phyloP scores from a whole-genome alignment of 148 eudicot genomes.

The Chenopodium formosanum region DNA sequence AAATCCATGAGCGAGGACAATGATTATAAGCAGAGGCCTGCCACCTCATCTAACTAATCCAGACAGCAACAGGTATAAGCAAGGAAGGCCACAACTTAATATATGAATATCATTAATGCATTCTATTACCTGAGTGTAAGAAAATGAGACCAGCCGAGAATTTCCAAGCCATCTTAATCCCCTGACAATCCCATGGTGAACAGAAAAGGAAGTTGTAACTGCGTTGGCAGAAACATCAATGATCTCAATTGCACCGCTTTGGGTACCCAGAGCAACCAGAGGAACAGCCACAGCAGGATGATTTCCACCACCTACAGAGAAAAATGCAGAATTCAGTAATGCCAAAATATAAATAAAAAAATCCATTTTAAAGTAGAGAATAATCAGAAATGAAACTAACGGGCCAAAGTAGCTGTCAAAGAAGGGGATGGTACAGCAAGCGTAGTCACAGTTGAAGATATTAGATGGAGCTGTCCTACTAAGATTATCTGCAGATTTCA shows the following conservation, averaged over 20 bases:
- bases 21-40: background rate
- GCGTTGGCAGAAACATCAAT: slow-evolving; percentile 93
- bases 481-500: slow-evolving; percentile 60
- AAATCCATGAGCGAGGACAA: slow-evolving; percentile 4
- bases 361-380: slow-evolving; percentile 13
- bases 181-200: slow-evolving; percentile 71
- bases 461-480: slow-evolving; percentile 96
- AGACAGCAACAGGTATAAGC: background rate
- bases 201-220: slow-evolving; percentile 77
- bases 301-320: slow-evolving; percentile 88
- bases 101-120: background rate
- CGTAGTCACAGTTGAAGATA: slow-evolving; percentile 87
- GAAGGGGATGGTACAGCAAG: slow-evolving; percentile 99
- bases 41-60: slow-evolving; percentile 11
- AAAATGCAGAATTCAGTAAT: slow-evolving; percentile 23
- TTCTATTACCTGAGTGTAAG: slow-evolving; percentile 66
- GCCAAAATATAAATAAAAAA: slow-evolving; percentile 6
- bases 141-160: slow-evolving; percentile 89
- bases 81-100: background rate
- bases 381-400: slow-evolving; percentile 53
- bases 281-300: slow-evolving; percentile 96
- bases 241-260: slow-evolving; percentile 80
- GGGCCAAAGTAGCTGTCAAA: slow-evolving; percentile 89
- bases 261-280: slow-evolving; percentile 94
- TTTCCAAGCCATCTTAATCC: slow-evolving; percentile 99